Conservation (phyloP, 139 green algal species). For the Pleodorina starrii region DNA sequence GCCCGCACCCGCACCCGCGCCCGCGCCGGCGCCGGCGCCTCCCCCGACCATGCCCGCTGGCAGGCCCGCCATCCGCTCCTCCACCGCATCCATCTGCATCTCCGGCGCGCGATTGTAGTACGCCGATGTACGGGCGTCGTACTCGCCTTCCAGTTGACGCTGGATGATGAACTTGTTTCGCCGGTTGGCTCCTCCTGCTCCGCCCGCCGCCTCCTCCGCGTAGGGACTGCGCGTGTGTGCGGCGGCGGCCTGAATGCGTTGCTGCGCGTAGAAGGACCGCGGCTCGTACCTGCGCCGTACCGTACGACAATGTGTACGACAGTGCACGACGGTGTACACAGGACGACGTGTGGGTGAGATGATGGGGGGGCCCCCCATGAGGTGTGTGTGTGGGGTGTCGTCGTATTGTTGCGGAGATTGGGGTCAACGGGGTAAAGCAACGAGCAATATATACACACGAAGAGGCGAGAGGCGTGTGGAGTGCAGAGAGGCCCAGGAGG, state of each 20-base stretch:
- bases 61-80: background rate
- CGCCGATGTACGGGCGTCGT: slow-evolving; percentile 24
- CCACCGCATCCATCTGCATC: slow-evolving; percentile 34
- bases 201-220: slow-evolving; percentile 4
- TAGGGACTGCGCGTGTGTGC: slow-evolving; percentile 7
- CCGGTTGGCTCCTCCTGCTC: no score
- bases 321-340: no score
- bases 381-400: no score
- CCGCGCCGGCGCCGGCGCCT: background rate
- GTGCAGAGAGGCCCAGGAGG: no score
- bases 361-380: no score
- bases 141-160: slow-evolving; percentile 39
- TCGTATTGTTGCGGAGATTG: no score
- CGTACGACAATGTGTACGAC: no score
- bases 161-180: slow-evolving; percentile 46
- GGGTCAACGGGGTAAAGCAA: no score
- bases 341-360: no score
- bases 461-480: no score
- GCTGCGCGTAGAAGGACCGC: slow-evolving; percentile 7
- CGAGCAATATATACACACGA: no score
- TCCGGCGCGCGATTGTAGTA: slow-evolving; percentile 28
- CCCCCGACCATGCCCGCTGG: slow-evolving; percentile 28
- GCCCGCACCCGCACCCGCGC: background rate
- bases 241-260: slow-evolving; percentile 1
- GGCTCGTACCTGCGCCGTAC: slow-evolving; percentile 29